Conservation (phyloP, 1,139 yeast species). For the Yamadazyma aaseri region DNA sequence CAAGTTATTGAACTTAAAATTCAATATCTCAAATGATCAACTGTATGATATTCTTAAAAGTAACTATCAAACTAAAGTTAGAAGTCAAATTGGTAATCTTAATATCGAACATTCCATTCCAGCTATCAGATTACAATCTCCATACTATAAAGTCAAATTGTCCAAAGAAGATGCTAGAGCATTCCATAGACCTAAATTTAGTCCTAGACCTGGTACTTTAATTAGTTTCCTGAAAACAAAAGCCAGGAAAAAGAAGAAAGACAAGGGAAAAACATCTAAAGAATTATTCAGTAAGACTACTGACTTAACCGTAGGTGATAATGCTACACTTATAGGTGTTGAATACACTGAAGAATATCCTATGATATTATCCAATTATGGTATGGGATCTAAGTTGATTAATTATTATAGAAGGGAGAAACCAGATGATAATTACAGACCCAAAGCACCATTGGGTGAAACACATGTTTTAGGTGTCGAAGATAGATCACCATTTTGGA, state of each 20-base stretch:
- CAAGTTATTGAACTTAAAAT: constrained; percentile 50
- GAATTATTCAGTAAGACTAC: constrained; percentile 70
- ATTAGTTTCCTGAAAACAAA: constrained; percentile 76
- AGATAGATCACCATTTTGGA: constrained; percentile 97
- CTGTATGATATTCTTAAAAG: constrained; percentile 80
- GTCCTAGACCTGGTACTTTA: constrained; percentile 73
- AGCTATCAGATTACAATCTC: constrained; percentile 83
- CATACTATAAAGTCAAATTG: constrained; percentile 81
- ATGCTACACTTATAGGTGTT: constrained; percentile 67
- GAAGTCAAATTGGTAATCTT: constrained; percentile 90
- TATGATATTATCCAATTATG: constrained; percentile 76
- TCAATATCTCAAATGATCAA: constrained; percentile 84
- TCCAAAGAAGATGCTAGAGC: constrained; percentile 69
- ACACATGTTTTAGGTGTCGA: constrained; percentile 94
- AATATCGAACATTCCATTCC: constrained; percentile 91
- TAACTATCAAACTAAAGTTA: constrained; percentile 86
- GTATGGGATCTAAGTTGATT: constrained; percentile 93
- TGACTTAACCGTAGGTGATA: constrained; percentile 83
- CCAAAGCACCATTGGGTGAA: constrained; percentile 88
- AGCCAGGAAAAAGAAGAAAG: constrained; percentile 84
- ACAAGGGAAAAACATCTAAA: constrained; percentile 75
- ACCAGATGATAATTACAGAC: constrained; percentile 82
- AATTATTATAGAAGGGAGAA: constrained; percentile 86
- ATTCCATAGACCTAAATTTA: constrained; percentile 78
- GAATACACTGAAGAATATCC: constrained; percentile 95